Evolutionary conservation across 2,329 filamentous ascomycete genomes (phyloP), one percentile per base, ranked within the genome.

Genomic region (Berkeleyomyces basicola): DNA sequence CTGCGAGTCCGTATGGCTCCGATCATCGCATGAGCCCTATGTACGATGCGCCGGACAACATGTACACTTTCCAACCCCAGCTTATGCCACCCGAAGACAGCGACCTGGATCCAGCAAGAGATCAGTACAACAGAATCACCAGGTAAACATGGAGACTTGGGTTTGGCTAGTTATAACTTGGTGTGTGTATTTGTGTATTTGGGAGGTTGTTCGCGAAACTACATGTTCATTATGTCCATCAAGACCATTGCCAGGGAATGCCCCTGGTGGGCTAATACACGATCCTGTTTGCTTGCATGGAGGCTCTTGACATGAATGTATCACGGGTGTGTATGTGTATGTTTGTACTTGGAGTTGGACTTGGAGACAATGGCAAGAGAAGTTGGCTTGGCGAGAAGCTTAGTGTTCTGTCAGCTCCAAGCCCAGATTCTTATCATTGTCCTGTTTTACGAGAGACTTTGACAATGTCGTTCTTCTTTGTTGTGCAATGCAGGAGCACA

Each of bases 81-180:
- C 75, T 75, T 65, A 77, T 76, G 75, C 76, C 74, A 47, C 67
- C 75, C 60, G 71, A 71, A 46, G 76, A 77, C 31, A 73, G 73
- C 61, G 72, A 76, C 43, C 77, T 77, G 67, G 72, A 74, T 14
- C 73, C 73, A 10, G 76, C 77, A 66, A 37, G 36, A 16, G 31
- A 55, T 11, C 33, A 55, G 14, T 55, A 55, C 16, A 55, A 36
- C 11, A 39, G 51, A 31, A 55, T 55, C 7, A 55, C 51, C 10
- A 55, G 51, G 31, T 55, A 37, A 11, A 14, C 16, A 1, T 14
- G 49, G n/a, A 6, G 11, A 14, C 23, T 23, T 23, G 23, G 23
- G 23, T 23, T 23, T 37, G 10, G 33, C 36, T 10, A 11, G 10
- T 4, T 43, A 4, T 43, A 10, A 11, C 10, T n/a, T 3, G n/a